Conservation (phyloP, 2,329 filamentous ascomycete species). For the Penicillium griseofulvum region DNA sequence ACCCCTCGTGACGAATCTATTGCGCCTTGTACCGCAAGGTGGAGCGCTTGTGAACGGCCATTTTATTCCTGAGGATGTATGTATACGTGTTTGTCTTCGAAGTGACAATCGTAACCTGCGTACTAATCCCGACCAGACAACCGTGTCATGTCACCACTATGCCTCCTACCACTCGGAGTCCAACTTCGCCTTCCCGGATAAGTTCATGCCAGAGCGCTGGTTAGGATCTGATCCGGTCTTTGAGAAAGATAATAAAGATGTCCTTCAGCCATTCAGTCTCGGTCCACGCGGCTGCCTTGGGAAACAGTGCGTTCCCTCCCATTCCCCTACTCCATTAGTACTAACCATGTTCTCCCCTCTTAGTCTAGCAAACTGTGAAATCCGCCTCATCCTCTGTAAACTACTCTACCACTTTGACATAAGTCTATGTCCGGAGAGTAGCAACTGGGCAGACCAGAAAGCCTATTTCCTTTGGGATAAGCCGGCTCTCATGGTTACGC, state of each 20-base stretch:
- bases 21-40: slow-evolving; percentile 28
- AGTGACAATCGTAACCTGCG: too few species aligned
- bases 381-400: slow-evolving; percentile 27
- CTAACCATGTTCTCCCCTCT: background rate
- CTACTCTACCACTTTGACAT: slow-evolving; percentile 29
- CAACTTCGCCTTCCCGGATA: slow-evolving; percentile 25
- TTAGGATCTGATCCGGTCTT: slow-evolving; percentile 19
- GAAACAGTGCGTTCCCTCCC: slow-evolving; percentile 21
- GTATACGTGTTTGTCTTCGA: background rate
- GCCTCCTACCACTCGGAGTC: slow-evolving; percentile 24
- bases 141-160: slow-evolving; percentile 23
- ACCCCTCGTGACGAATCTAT: slow-evolving; percentile 34
- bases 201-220: slow-evolving; percentile 38
- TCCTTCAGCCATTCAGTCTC: slow-evolving; percentile 35
- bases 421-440: slow-evolving; percentile 9
- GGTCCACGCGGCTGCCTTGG: slow-evolving; percentile 39
- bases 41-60: slow-evolving; percentile 34
- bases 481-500: slow-evolving; percentile 19
- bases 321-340: background rate
- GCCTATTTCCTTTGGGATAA: slow-evolving; percentile 30
- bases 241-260: slow-evolving; percentile 22
- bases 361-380: slow-evolving; percentile 27
- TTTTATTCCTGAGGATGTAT: slow-evolving; percentile 31
- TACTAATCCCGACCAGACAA: slow-evolving; percentile 6
- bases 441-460: slow-evolving; percentile 23